Base-by-base conservation (phyloP, 345 rosid species). In the Salix purpurea region DNA sequence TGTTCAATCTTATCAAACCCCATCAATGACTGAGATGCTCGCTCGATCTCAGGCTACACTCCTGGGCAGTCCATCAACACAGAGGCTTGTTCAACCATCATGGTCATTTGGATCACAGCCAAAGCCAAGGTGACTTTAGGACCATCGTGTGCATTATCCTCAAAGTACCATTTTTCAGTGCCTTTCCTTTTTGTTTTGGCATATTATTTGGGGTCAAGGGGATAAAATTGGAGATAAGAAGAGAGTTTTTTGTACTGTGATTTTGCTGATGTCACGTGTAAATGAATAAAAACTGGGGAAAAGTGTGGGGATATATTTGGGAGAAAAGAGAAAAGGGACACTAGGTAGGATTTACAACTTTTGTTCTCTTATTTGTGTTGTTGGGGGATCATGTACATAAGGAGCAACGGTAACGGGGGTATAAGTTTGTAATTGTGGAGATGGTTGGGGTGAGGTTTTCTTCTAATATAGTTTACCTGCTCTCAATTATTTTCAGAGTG, bases 11-110 rank as follows among this genome's bases (percentile, higher is more conserved):
- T 93, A 96, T 72, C 97, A 90, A 74, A 94, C 99, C 13, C 99
- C 95, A 30, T 92, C 92, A 12, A 96, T 96, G 99, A 83, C 89
- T 12, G 92, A 94, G 88, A 96, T 96, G 99, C 90, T 96, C 32
- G 81, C 85, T 77, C 88, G 90, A 39, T 96, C 99, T 50, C 99
- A 90, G 80, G 89, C 95, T 10, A 75, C 78, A 68, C 74, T 74
- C 6, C 79, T 91, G 1, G 93, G 89, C 72, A 78, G 24, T 65
- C 91, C 89, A 3, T 90, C 96, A 5, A 72, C 89, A 52, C 97
- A 91, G 75, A 89, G 92, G 81, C 92, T 89, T 58, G 44, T 87
- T 48, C 94, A 90, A 69, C 93, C 97, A 0, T 74, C 86, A 65
- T 75, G 86, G 83, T 83, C 94, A 65, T 79, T 84, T 67, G 85